Percentiles rank a stretch among this genome's conserved stretches.
phyloP scores from a whole-genome alignment of 2,329 filamentous ascomycete genomes.

The Cytospora schulzeri region DNA sequence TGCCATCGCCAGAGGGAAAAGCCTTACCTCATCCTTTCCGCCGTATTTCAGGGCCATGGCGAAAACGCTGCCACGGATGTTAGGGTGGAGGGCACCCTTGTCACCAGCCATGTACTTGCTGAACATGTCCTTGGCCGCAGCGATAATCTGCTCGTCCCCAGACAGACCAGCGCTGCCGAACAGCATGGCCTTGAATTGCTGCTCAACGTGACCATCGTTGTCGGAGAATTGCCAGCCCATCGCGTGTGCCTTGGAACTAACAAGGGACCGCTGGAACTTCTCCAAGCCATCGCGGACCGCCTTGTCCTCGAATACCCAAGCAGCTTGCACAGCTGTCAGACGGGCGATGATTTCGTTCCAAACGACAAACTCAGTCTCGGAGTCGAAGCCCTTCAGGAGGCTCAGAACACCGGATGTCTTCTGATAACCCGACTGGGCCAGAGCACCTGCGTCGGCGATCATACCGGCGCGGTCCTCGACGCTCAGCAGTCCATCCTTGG shows the following conservation, averaged over 20 bases:
- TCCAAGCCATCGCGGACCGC: conserved; percentile 74
- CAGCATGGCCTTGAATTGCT: conserved; percentile 92
- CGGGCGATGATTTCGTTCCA: conserved; percentile 90
- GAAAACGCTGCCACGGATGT: conserved; percentile 85
- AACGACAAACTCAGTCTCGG: conserved; percentile 86
- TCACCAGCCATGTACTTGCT: conserved; percentile 80
- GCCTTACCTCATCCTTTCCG: conserved; percentile 73
- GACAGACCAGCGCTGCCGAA: conserved; percentile 82
- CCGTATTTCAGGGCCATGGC: conserved; percentile 82
- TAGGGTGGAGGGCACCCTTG: conserved; percentile 81
- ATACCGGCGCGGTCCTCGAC: conserved; percentile 94
- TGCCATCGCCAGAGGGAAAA: not conserved
- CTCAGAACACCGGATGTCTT: conserved; percentile 88
- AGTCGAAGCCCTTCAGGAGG: conserved; percentile 81
- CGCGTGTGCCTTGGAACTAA: conserved; percentile 78
- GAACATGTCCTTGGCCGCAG: conserved; percentile 88
- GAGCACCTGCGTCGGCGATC: conserved; percentile 88
- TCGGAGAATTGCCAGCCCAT: conserved; percentile 88
- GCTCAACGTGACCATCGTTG: conserved; percentile 82
- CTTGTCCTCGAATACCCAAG: conserved; percentile 87
- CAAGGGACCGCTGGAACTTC: conserved; percentile 78
- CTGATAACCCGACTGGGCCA: conserved; percentile 88
- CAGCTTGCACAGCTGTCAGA: conserved; percentile 74
- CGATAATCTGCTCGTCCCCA: conserved; percentile 76
- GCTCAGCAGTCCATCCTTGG: conserved; percentile 75